Percentiles rank a stretch among this genome's conserved stretches.
Evolutionary conservation across 2,329 filamentous ascomycete species (phyloP).

Genomic region (Phaeophleospora eucalypticola): DNA sequence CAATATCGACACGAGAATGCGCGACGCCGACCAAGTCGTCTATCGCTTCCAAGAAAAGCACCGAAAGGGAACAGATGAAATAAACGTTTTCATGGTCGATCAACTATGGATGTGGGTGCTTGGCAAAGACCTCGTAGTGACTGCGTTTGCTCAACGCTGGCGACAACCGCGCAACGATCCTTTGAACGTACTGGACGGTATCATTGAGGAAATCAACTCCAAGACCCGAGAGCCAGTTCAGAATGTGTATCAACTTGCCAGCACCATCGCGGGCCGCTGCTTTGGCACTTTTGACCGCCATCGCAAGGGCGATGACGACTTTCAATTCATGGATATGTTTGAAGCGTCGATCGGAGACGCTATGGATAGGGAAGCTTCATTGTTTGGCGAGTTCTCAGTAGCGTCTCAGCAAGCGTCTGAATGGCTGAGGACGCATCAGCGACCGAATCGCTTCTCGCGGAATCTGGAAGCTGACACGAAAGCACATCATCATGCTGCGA

Average conservation of each 20-base stretch:
- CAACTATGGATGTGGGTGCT: conserved; percentile 65
- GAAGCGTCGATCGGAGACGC: conserved; percentile 57
- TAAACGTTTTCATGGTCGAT: conserved; percentile 44
- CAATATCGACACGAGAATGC: conserved; percentile 56
- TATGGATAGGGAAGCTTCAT: conserved; percentile 39
- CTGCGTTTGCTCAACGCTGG: conserved; percentile 57
- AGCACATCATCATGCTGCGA: conserved; percentile 23
- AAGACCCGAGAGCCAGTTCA: conserved; percentile 58
- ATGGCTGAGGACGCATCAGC: conserved; percentile 20
- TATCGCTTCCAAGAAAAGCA: conserved; percentile 48
- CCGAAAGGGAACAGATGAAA: conserved; percentile 12
- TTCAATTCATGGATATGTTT: conserved; percentile 65
- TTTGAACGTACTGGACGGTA: conserved; percentile 58
- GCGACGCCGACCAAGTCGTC: conserved; percentile 62
- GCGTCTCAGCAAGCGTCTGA: conserved; percentile 54
- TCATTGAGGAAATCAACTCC: conserved; percentile 63
- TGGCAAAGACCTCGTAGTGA: conserved; percentile 56
- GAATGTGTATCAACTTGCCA: conserved; percentile 60
- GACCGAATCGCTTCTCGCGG: conserved; percentile 12
- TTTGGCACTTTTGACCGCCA: conserved; percentile 51
- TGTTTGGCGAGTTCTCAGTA: conserved; percentile 57
- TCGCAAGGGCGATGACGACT: conserved; percentile 55
- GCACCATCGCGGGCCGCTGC: conserved; percentile 48
- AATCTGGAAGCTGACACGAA: conserved; percentile 17
- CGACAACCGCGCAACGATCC: conserved; percentile 59